Percentiles rank a stretch among this genome's conserved stretches.
Conservation (phyloP, 2,329 filamentous ascomycete genomes). For the Ophiostoma montium region DNA sequence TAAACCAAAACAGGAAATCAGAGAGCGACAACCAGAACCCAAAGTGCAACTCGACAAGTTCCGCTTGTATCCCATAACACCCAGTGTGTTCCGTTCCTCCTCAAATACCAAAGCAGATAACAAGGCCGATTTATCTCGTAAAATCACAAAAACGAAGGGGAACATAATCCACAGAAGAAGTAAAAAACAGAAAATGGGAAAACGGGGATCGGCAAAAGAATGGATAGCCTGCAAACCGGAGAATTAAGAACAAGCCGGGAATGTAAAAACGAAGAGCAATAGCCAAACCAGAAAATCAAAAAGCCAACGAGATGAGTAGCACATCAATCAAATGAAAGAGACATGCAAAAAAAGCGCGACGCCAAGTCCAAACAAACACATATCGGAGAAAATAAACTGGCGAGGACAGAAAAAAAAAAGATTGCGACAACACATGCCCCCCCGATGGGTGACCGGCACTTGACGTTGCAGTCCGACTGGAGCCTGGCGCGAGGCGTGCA, state of each 20-base stretch:
- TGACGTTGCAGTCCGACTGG: conserved; percentile 3
- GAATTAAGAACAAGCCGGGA: neutral
- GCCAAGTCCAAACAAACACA: neutral
- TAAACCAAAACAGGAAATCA: neutral
- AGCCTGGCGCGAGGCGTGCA: neutral
- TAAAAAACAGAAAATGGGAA: neutral
- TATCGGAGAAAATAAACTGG: neutral
- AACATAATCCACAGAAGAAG: too few species aligned
- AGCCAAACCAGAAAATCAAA: neutral
- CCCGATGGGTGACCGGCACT: conserved; percentile 9
- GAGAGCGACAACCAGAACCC: neutral
- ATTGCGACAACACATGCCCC: neutral
- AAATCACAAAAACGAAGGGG: neutral
- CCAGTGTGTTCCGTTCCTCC: neutral
- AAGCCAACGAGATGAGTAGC: neutral
- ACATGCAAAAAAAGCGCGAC: neutral
- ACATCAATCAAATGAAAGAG: neutral
- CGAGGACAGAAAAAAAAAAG: neutral
- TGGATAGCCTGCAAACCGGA: neutral
- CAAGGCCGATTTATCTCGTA: neutral
- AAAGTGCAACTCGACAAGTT: neutral
- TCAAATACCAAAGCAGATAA: neutral
- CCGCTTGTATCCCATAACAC: conserved; percentile 2
- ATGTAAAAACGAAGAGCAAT: neutral
- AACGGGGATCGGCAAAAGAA: neutral